Base-by-base conservation (phyloP, 73 alveolate genomes). In the Tetrahymena malaccensis region DNA sequence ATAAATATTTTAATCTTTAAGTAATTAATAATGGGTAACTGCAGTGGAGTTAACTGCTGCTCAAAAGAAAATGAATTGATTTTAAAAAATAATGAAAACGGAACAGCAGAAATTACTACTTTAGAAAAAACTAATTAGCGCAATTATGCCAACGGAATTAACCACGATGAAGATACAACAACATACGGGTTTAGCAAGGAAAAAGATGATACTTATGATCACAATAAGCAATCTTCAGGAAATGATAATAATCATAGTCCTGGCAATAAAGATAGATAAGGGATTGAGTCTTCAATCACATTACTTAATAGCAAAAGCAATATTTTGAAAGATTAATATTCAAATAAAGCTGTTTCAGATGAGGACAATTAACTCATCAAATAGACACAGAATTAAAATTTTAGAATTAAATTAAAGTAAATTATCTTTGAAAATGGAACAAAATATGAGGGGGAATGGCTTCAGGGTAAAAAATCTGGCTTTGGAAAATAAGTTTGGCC, bases 31-130 rank as follows among this genome's bases (percentile, higher is more conserved):
- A 70, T 70, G 89, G 89, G 89, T 70, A 70, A 70, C 25, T 70
- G 89, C 89, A 70, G 89, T 70, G 89, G 89, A 70, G 89, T 70
- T n/a, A 70, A 70, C 89, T 70, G 89, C 89, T 70, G 89, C 89
- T 70, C 89, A 17, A 70, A 70, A 70, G 89, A 70, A 70, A 70
- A 70, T 31, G 89, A 70, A 70, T 27, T 70, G 25, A n/a, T 70
- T 19, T n/a, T 70, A 70, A 70, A 70, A 33, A 70, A 70, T 70
- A 31, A n/a, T 70, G 89, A 70, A 27, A 70, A 70, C 25, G 89
- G 89, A 12, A 70, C 89, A 70, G 89, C 89, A 70, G 89, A 70
- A 70, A 70, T 70, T 70, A 70, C 89, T 12, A 70, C 89, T 10
- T 27, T 70, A 70, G 89, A 70, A 70, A 70, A 70, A 70, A 70